These are phyloP conservation scores for Phyllosticta citribraziliensis DNA, from an alignment of 2,329 filamentous ascomycete genomes.

Conservation along the genomic window DNA sequence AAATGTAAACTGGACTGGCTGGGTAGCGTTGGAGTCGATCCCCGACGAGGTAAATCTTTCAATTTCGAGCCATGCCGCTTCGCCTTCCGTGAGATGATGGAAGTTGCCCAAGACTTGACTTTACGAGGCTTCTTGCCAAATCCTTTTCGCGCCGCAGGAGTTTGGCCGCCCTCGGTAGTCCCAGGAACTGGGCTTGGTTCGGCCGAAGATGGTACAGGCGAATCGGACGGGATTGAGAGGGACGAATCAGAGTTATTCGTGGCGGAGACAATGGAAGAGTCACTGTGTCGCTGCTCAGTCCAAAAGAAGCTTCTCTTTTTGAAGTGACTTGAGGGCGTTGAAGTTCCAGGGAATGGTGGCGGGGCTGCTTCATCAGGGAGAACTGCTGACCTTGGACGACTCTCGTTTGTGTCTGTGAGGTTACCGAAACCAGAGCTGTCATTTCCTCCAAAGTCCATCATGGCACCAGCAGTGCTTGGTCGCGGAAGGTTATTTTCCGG, in stretches of 20 bases:
- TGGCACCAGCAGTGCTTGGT: conserved; percentile 62
- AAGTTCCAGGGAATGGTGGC: conserved; percentile 10
- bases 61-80: conserved; percentile 42
- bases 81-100: conserved; percentile 54
- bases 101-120: conserved; percentile 63
- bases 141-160: conserved; percentile 6
- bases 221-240: conserved; percentile 16
- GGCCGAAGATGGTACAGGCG: conserved; percentile 3
- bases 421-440: conserved; percentile 19
- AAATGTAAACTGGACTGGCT: conserved; percentile 12
- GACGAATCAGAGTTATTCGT: conserved; percentile 27
- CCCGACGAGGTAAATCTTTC: conserved; percentile 22
- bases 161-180: not conserved
- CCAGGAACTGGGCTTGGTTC: conserved; percentile 1
- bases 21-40: conserved; percentile 19
- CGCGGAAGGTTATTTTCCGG: conserved; percentile 31
- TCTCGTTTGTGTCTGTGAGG: conserved; percentile 18
- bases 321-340: conserved; percentile 15
- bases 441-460: conserved; percentile 42
- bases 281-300: conserved; percentile 42
- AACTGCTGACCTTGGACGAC: conserved; percentile 28
- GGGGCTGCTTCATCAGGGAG: conserved; percentile 16
- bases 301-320: conserved; percentile 31
- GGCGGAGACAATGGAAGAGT: conserved; percentile 21
- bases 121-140: conserved; percentile 45